phyloP scores from a whole-genome alignment of 352 stramenopile genomes.

The Globisporangium mamillatum region DNA sequence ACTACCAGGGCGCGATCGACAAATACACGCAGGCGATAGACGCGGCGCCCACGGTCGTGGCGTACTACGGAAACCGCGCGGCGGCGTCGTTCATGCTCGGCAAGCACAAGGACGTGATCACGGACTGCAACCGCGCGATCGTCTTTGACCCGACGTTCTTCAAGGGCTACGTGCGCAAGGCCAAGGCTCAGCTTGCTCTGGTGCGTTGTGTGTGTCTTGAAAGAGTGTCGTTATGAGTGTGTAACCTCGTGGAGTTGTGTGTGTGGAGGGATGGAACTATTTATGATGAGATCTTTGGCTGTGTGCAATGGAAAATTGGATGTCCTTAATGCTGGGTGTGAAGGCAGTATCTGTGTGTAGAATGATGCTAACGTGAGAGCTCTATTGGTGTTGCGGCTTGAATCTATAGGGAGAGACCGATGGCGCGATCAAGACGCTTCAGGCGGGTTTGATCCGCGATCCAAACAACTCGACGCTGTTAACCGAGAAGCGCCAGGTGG shows the following conservation, averaged over 20 bases:
- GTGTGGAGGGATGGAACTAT: neutral
- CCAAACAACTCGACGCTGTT: conserved; percentile 78
- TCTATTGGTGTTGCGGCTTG: neutral
- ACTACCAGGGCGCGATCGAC: conserved; percentile 88
- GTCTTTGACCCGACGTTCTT: conserved; percentile 88
- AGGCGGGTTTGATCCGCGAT: conserved; percentile 66
- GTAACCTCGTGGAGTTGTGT: neutral
- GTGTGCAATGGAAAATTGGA: neutral
- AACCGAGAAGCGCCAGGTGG: conserved; percentile 70
- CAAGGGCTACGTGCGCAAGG: conserved; percentile 91
- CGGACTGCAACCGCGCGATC: conserved; percentile 89
- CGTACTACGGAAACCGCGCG: conserved; percentile 90
- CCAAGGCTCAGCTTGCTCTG: conserved; percentile 80
- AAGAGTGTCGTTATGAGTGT: neutral
- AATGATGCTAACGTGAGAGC: neutral
- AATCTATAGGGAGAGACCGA: conserved; percentile 59
- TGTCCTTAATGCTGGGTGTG: neutral
- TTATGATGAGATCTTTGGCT: conserved; percentile 3
- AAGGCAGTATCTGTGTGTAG: neutral
- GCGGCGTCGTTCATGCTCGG: conserved; percentile 90
- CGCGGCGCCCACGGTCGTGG: conserved; percentile 73
- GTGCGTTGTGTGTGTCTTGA: conserved; percentile 24
- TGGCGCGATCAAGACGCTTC: conserved; percentile 71
- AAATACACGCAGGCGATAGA: conserved; percentile 92
- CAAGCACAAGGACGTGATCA: conserved; percentile 88